Conservation (phyloP, 2,329 filamentous ascomycete species). For the Cercospora sesami region DNA sequence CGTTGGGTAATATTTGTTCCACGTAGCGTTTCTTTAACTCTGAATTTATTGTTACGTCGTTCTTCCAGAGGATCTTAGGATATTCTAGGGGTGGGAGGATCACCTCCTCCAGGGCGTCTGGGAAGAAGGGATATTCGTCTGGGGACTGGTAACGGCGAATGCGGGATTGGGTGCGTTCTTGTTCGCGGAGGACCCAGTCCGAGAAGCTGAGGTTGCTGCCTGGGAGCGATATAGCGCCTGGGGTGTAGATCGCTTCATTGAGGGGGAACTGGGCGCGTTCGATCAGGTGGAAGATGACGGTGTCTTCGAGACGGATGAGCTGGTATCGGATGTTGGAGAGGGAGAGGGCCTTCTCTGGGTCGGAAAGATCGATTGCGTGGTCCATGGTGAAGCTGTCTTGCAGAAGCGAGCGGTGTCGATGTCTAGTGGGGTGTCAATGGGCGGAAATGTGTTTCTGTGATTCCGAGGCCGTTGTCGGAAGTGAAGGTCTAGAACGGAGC, state of each 20-base stretch:
- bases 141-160: conserved; percentile 94
- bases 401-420: not conserved
- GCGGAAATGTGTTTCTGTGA: not conserved
- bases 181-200: conserved; percentile 89
- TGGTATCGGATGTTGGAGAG: conserved; percentile 82
- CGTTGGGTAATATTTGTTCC: conserved; percentile 75
- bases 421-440: not conserved
- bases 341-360: conserved; percentile 82
- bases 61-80: conserved; percentile 80
- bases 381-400: conserved; percentile 64
- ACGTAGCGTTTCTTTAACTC: conserved; percentile 86
- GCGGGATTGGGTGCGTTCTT: conserved; percentile 86
- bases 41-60: conserved; percentile 86
- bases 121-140: conserved; percentile 98
- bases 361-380: conserved; percentile 80
- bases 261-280: conserved; percentile 97
- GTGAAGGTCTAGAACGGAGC: not conserved
- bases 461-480: not conserved
- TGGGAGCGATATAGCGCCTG: conserved; percentile 78
- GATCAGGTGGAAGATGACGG: conserved; percentile 94
- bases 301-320: conserved; percentile 87
- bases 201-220: conserved; percentile 74
- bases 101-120: conserved; percentile 71
- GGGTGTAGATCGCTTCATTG: conserved; percentile 81
- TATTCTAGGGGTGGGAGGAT: conserved; percentile 88